Percentiles rank a stretch among this genome's conserved stretches.
Conservation (phyloP, 371 early-diverging fungal genomes). For the Apophysomyces sp. region DNA sequence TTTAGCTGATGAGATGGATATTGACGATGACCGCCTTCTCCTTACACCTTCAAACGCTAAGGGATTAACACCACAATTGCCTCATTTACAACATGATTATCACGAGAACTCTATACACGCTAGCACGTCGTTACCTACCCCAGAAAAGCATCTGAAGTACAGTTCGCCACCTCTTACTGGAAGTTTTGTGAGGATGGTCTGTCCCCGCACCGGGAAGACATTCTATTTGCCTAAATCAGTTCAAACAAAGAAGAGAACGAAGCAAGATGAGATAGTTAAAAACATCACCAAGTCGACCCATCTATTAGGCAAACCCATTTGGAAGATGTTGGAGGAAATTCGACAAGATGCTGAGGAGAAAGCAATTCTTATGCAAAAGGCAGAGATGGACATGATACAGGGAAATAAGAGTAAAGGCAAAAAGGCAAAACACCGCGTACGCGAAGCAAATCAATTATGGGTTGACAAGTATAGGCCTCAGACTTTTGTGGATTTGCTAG, state of each 20-base stretch:
- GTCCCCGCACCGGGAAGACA: constrained; percentile 37
- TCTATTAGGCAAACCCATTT: constrained; percentile 31
- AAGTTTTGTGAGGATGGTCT: constrained; percentile 17
- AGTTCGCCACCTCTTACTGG: constrained; percentile 19
- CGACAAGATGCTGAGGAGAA: constrained; percentile 14
- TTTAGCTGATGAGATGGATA: constrained; percentile 1
- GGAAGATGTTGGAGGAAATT: constrained; percentile 25
- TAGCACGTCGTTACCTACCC: not conserved
- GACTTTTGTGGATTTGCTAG: constrained; percentile 86
- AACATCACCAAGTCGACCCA: constrained; percentile 4
- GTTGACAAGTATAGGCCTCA: constrained; percentile 91
- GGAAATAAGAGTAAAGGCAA: constrained; percentile 36
- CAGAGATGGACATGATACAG: constrained; percentile 32
- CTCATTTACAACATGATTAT: too few relatives aligned
- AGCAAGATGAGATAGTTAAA: not conserved
- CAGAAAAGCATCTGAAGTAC: not conserved
- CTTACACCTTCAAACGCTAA: not conserved
- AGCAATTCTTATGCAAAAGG: constrained; percentile 32
- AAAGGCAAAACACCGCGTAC: constrained; percentile 9
- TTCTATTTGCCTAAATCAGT: constrained; percentile 50
- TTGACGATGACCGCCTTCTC: not conserved
- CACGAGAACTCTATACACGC: not conserved
- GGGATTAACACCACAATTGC: not conserved
- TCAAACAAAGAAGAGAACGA: constrained; percentile 7
- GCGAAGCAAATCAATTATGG: constrained; percentile 59